A percentile compares a stretch with the other conserved stretches of the same genome.
phyloP scores from a whole-genome alignment of 2,329 filamentous ascomycete species.

The Penicillium vulpinum region DNA sequence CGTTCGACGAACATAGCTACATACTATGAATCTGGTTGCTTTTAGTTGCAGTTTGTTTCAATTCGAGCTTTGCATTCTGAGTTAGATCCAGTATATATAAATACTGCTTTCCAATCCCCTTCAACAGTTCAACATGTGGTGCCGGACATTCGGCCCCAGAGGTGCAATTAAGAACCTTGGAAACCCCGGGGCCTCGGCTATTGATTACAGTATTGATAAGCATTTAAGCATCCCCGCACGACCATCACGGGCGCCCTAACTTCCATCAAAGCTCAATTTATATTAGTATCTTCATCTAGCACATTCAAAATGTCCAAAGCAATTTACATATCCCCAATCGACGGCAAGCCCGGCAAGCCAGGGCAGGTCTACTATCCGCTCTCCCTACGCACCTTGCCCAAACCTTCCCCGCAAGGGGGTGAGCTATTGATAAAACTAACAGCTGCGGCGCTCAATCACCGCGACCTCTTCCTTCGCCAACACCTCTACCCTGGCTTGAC shows the following conservation, averaged over 20 bases:
- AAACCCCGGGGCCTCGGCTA: neutral
- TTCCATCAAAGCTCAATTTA: neutral
- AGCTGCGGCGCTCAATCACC: slow-evolving; percentile 87
- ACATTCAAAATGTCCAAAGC: slow-evolving; percentile 44
- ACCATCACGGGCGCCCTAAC: neutral
- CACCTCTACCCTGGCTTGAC: slow-evolving; percentile 85
- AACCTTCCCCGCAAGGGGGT: slow-evolving; percentile 62
- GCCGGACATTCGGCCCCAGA: neutral
- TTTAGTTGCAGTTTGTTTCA: neutral
- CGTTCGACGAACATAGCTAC: no score
- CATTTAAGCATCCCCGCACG: slow-evolving; percentile 1
- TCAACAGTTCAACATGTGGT: neutral
- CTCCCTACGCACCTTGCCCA: slow-evolving; percentile 59
- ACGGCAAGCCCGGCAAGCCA: slow-evolving; percentile 68
- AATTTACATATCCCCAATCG: slow-evolving; percentile 52
- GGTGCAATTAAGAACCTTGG: neutral
- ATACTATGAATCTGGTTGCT: neutral
- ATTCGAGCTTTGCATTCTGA: neutral
- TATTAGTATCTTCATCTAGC: neutral
- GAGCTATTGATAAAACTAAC: slow-evolving; percentile 75
- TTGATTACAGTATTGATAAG: slow-evolving; percentile 5
- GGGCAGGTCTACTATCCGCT: slow-evolving; percentile 72
- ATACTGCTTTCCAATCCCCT: neutral
- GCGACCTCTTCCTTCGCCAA: slow-evolving; percentile 91
- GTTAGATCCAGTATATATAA: neutral